Base-by-base conservation (phyloP, 2,329 filamentous ascomycete species). In the Cladosporium sp. region DNA sequence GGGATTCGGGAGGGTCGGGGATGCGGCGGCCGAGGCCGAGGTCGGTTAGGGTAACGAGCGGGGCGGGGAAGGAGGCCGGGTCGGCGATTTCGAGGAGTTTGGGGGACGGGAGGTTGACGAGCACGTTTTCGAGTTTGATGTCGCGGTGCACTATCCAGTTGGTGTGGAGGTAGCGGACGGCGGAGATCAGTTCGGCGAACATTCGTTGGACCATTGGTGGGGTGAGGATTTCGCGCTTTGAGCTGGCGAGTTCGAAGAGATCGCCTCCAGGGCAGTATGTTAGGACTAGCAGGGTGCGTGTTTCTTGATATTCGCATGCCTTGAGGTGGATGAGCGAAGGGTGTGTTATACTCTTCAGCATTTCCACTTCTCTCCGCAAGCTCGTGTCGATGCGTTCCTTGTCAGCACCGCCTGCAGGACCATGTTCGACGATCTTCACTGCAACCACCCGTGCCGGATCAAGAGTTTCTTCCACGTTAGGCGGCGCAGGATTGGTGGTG, bases 41-140 rank as follows among this genome's bases (percentile, higher is more conserved):
- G 66, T 98, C 93, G 13, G 91, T 94, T 36, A 98, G 78, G 1
- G 90, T 96, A 50, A 92, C 81, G 47, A 97, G 79, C 2, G 92
- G 86, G 62, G 89, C 80, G 8, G 89, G 86, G 60, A 95, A 88
- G 0, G 76, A 82, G 39, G 78, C 74, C 77, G 89, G 95, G 61
- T 92, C 79, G 29, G 78, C 72, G 5, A 60, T 74, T 54, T 61
- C 80, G 73, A 35, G 94, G 79, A 62, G 87, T 80, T 22, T 79
- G 65, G 51, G 38, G 4, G 80, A 74, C 0, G 86, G 81, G 41
- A 95, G 76, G 64, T 95, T 97, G 61, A 97, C 86, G 25, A 98
- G 83, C 36, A 96, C 88, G 67, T 97, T 98, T 76, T 98, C 93
- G 52, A 98, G 83, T 72, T 98, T 98, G 69, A 98, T 94, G 68